A percentile compares a stretch with the other conserved stretches of the same genome.
These are phyloP conservation scores for Porodaedalea pini DNA, from an alignment of 1,284 basidiomycete species.

Conservation along the genomic window DNA sequence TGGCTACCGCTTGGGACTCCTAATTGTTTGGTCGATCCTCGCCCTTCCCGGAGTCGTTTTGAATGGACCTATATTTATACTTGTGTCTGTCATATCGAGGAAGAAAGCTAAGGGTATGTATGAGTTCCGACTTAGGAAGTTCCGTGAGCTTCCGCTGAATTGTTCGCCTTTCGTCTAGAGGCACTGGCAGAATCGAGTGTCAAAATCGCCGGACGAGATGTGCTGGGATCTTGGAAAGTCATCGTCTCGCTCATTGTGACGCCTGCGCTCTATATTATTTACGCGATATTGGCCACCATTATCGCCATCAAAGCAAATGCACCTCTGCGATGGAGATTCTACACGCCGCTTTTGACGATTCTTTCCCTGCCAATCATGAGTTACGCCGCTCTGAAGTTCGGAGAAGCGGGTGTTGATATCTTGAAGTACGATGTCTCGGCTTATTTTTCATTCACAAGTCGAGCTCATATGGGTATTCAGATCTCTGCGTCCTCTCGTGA, in stretches of 20 bases:
- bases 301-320: constrained; percentile 69
- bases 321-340: constrained; percentile 63
- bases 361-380: constrained; percentile 84
- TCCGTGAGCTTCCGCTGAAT: constrained; percentile 9
- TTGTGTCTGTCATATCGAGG: constrained; percentile 85
- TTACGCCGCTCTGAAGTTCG: constrained; percentile 95
- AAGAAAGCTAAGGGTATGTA: constrained; percentile 84
- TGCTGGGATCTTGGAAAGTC: constrained; percentile 97
- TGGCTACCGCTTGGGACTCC: constrained; percentile 78
- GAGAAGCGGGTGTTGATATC: constrained; percentile 98
- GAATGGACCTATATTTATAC: constrained; percentile 92
- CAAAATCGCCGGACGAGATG: constrained; percentile 93
- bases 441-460: constrained; percentile 30
- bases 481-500: constrained; percentile 89
- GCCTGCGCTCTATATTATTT: constrained; percentile 83
- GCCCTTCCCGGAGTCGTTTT: constrained; percentile 93
- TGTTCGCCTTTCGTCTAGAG: constrained; percentile 50
- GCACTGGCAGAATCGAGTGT: constrained; percentile 95
- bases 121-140: constrained; percentile 1
- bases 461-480: constrained; percentile 39
- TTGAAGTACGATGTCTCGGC: constrained; percentile 67
- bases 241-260: constrained; percentile 90
- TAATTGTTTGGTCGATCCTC: constrained; percentile 82
- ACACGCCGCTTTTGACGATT: constrained; percentile 80
- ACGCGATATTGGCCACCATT: constrained; percentile 77